A percentile compares a stretch with the other conserved stretches of the same genome.
Evolutionary conservation across 495 filamentous ascomycete genomes (phyloP).

Genomic region (Xeromyces bisporus): DNA sequence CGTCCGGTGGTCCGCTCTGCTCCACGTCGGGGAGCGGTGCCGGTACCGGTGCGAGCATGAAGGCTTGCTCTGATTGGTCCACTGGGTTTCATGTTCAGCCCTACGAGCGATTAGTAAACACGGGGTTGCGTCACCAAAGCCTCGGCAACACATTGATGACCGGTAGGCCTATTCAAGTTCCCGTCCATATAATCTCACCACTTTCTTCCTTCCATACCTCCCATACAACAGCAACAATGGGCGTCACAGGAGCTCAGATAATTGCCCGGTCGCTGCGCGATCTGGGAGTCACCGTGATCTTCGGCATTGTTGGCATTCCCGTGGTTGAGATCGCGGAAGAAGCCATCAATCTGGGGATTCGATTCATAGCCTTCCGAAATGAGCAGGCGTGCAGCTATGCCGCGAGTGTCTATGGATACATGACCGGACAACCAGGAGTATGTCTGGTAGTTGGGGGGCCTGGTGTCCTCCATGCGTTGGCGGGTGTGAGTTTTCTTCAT

Average conservation of each 20-base stretch:
- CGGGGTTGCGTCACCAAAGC: no score
- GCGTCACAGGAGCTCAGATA: constrained; percentile 35
- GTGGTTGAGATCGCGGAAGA: constrained; percentile 49
- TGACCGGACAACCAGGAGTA: constrained; percentile 44
- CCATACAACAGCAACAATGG: constrained; percentile 13
- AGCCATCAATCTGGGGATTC: constrained; percentile 43
- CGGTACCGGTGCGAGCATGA: no score
- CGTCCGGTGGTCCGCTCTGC: no score
- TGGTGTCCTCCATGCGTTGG: constrained; percentile 44
- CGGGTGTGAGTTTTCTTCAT: constrained; percentile 28
- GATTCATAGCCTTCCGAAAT: constrained; percentile 49
- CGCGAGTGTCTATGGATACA: constrained; percentile 46
- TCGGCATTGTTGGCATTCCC: constrained; percentile 49
- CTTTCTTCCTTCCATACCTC: not conserved
- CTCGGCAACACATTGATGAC: no score
- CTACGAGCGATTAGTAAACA: no score
- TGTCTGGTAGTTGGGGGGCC: constrained; percentile 51
- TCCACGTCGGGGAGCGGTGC: no score
- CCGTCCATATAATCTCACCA: not conserved
- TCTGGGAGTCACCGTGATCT: constrained; percentile 40
- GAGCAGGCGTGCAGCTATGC: constrained; percentile 51
- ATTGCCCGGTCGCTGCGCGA: constrained; percentile 40
- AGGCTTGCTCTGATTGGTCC: no score
- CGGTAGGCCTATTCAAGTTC: no score
- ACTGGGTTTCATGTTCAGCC: no score